Evolutionary conservation across 805 yeast species (phyloP).

Genomic region (Dipodascus albidus): DNA sequence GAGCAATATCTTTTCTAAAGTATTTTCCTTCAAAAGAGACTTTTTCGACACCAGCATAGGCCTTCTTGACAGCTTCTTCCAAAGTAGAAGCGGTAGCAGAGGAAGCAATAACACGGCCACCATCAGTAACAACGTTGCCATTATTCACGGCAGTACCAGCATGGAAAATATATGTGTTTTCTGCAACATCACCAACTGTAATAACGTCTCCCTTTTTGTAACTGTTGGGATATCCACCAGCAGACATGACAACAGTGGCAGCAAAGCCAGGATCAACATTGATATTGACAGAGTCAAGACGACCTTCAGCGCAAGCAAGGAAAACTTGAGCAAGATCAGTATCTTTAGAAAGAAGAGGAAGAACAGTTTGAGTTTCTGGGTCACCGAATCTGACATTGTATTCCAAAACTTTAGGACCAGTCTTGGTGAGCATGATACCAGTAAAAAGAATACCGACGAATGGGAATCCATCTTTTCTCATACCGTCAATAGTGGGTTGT

Average conservation of each 20-base stretch:
- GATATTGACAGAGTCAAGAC: constrained; percentile 73
- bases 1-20: constrained; percentile 89
- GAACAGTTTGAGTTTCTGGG: constrained; percentile 96
- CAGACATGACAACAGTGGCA: constrained; percentile 91
- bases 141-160: constrained; percentile 73
- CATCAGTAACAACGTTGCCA: constrained; percentile 66
- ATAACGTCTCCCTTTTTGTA: constrained; percentile 83
- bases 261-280: constrained; percentile 43
- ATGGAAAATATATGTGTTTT: constrained; percentile 71
- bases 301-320: constrained; percentile 87
- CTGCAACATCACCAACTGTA: constrained; percentile 32
- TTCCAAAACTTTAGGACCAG: constrained; percentile 90
- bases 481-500: constrained; percentile 87
- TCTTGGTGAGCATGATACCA: constrained; percentile 81
- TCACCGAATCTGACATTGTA: constrained; percentile 98
- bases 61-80: constrained; percentile 71
- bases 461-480: constrained; percentile 92
- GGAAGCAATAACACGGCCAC: constrained; percentile 95
- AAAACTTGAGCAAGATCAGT: constrained; percentile 91
- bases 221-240: constrained; percentile 91
- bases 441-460: constrained; percentile 93
- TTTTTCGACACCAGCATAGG: constrained; percentile 73
- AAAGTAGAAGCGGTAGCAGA: constrained; percentile 73
- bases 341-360: constrained; percentile 69
- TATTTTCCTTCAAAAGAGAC: constrained; percentile 67